Evolutionary conservation across 75 land plant species (phyloP).

Genomic region (Picea glauca): DNA sequence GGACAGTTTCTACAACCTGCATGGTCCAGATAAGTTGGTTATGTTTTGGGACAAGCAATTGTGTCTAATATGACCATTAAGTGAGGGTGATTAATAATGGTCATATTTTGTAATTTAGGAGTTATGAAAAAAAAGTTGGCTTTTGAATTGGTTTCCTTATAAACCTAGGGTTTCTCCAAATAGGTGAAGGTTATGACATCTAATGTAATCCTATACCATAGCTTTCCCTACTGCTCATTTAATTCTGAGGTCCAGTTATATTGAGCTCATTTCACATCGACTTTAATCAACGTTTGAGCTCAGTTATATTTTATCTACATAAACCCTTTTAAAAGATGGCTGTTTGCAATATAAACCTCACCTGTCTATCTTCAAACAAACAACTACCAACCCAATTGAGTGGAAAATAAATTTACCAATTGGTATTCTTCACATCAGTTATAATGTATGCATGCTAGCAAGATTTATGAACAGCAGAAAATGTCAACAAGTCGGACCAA

Average conservation of each 20-base stretch:
- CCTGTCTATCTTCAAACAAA: neutral
- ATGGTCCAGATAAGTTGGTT: too few relatives aligned
- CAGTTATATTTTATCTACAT: neutral
- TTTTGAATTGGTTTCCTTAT: neutral
- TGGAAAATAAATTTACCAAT: neutral
- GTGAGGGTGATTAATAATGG: too few relatives aligned
- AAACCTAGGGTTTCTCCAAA: neutral
- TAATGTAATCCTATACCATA: neutral
- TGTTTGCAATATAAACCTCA: neutral
- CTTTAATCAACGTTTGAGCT: neutral
- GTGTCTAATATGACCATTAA: too few relatives aligned
- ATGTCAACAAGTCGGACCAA: neutral
- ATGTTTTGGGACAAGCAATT: too few relatives aligned
- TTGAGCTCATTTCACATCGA: neutral
- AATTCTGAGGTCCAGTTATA: neutral
- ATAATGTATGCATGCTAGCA: neutral
- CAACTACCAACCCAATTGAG: neutral
- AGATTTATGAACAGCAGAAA: neutral
- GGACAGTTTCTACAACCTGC: too few relatives aligned
- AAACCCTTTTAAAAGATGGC: neutral
- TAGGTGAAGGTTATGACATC: neutral
- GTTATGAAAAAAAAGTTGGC: too few relatives aligned
- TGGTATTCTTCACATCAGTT: neutral
- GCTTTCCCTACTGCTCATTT: neutral
- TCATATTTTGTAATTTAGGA: too few relatives aligned